Evolutionary conservation across 768 basidiomycete genomes (phyloP), one percentile per base, ranked within the genome.

Genomic region (Cystofilobasidium ferigula): DNA sequence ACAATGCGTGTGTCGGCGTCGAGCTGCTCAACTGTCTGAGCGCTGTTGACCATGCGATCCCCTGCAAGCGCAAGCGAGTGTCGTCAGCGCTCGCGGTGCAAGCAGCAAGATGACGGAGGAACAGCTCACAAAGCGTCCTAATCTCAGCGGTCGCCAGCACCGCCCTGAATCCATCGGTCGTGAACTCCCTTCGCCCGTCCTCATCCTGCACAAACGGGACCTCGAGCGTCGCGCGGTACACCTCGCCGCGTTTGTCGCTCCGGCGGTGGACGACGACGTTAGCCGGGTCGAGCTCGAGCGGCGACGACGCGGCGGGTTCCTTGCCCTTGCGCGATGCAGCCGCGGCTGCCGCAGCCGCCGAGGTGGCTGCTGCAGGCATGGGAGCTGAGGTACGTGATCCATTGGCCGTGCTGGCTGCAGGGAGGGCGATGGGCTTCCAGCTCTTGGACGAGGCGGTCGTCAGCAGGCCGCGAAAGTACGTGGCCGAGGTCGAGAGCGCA

Each of bases 21-120:
- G 64, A 94, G 83, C 77, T 89, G 80, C 76, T 97, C 92, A 45
- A 97, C 77, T 20, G 90, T 77, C 70, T 84, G 83, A 0, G 90
- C 85, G 54, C 84, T 82, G 70, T 93, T 88, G 22, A 95, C 94
- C 42, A 92, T 86, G 28, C 89, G 89, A 75, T 97, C 94, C 93
- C 91, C 72, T 74, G 24, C 9, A 22, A n/a, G n/a, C n/a, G n/a
- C n/a, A n/a, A n/a, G n/a, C n/a, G n/a, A n/a, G n/a, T n/a, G n/a
- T n/a, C n/a, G n/a, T n/a, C n/a, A n/a, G n/a, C n/a, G n/a, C n/a
- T n/a, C n/a, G n/a, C n/a, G n/a, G n/a, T n/a, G n/a, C n/a, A n/a
- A n/a, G n/a, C n/a, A n/a, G n/a, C n/a, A n/a, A n/a, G n/a, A n/a
- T n/a, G n/a, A n/a, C n/a, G n/a, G n/a, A n/a, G n/a, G n/a, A n/a